Percentiles rank a stretch among this genome's conserved stretches.
phyloP scores from a whole-genome alignment of 2,329 filamentous ascomycete genomes.

The Rhytidhysteron rufulum region DNA sequence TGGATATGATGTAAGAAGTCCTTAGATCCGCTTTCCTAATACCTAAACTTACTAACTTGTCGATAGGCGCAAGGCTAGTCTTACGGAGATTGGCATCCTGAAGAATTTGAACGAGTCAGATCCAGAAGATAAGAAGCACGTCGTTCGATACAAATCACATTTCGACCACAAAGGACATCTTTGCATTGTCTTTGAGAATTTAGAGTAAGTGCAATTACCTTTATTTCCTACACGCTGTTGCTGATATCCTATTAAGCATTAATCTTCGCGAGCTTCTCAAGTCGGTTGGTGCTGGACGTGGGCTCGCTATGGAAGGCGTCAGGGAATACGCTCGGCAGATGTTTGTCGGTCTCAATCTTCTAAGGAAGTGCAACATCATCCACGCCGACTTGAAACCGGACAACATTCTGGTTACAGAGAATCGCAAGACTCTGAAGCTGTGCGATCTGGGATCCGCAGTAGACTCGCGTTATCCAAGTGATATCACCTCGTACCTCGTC shows the following conservation, averaged over 20 bases:
- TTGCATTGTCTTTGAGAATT: slow-evolving; percentile 94
- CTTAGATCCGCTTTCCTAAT: slow-evolving; percentile 10
- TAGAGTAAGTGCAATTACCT: slow-evolving; percentile 45
- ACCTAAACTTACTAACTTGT: not conserved
- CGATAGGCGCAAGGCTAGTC: slow-evolving; percentile 68
- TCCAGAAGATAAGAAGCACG: slow-evolving; percentile 83
- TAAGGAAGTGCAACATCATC: slow-evolving; percentile 88
- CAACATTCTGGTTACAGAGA: slow-evolving; percentile 86
- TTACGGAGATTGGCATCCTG: slow-evolving; percentile 91
- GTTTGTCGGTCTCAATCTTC: slow-evolving; percentile 80
- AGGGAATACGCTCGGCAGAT: slow-evolving; percentile 90
- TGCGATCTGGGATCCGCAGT: slow-evolving; percentile 97
- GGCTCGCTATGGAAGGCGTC: slow-evolving; percentile 84
- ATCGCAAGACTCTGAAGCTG: slow-evolving; percentile 81
- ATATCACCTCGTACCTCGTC: slow-evolving; percentile 91
- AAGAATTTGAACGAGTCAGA: slow-evolving; percentile 83
- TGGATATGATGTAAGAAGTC: slow-evolving; percentile 69
- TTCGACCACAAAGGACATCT: slow-evolving; percentile 95
- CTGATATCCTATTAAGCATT: slow-evolving; percentile 50
- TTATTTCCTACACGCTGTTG: not conserved
- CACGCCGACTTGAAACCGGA: slow-evolving; percentile 97
- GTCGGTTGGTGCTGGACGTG: slow-evolving; percentile 77
- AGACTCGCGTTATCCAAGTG: slow-evolving; percentile 75
- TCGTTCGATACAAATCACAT: slow-evolving; percentile 79
- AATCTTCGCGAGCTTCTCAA: slow-evolving; percentile 92